phyloP scores from a whole-genome alignment of 2,329 filamentous ascomycete genomes.

The Metarhizium anisopliae region DNA sequence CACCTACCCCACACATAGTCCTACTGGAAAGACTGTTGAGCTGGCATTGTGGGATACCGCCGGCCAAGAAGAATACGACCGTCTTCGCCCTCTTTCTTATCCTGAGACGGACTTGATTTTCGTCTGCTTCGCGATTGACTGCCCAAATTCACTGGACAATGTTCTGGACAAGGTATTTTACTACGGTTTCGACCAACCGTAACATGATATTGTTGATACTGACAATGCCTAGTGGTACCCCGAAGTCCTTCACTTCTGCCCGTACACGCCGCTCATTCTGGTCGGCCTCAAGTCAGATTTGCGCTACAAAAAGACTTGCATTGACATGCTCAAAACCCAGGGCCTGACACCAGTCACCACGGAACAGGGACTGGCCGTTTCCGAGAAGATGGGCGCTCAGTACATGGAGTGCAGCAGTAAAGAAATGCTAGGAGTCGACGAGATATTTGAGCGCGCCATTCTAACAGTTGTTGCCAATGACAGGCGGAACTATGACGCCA shows the following conservation, averaged over 20 bases:
- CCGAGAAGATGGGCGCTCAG: conserved; percentile 84
- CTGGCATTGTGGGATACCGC: conserved; percentile 97
- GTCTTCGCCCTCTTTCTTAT: conserved; percentile 89
- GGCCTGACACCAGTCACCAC: conserved; percentile 89
- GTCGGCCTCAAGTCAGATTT: conserved; percentile 96
- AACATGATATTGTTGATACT: conserved; percentile 4
- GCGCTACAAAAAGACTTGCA: conserved; percentile 89
- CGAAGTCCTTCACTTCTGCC: conserved; percentile 97
- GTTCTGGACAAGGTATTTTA: conserved; percentile 86
- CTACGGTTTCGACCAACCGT: neutral
- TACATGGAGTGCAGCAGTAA: conserved; percentile 99
- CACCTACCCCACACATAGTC: conserved; percentile 83
- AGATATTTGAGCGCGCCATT: conserved; percentile 90
- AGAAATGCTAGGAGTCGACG: conserved; percentile 91
- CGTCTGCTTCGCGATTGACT: conserved; percentile 98
- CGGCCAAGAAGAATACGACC: conserved; percentile 97
- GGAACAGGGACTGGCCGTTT: conserved; percentile 81
- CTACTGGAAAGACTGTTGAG: conserved; percentile 88
- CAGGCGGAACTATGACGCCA: conserved; percentile 50
- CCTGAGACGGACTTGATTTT: conserved; percentile 97
- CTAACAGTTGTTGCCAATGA: conserved; percentile 81
- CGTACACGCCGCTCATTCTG: conserved; percentile 90
- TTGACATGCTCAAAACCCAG: conserved; percentile 97
- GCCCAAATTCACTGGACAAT: conserved; percentile 95
- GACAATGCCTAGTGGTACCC: conserved; percentile 76